Conservation (phyloP, 2,329 filamentous ascomycete genomes). For the Colletotrichum trifolii region DNA sequence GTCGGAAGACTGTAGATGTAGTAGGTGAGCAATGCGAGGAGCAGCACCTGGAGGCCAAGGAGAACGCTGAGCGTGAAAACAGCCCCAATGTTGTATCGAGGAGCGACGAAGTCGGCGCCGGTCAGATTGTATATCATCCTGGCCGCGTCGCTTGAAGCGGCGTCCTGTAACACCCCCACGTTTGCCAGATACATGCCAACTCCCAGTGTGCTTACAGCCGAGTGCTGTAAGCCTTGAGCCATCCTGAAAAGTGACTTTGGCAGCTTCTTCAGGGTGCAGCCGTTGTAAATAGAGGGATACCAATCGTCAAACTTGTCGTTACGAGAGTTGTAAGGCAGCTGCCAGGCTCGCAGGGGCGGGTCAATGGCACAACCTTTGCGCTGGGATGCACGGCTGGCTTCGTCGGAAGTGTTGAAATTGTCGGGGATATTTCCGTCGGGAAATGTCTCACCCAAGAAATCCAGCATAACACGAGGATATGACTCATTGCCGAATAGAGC, state of each 20-base stretch:
- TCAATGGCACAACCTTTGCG: constrained; percentile 22
- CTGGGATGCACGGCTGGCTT: background rate
- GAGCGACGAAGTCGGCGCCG: constrained; percentile 19
- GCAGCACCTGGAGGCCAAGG: constrained; percentile 26
- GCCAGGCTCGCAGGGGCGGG: constrained; percentile 25
- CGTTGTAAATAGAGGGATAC: constrained; percentile 29
- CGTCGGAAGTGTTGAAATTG: constrained; percentile 1
- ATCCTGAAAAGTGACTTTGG: constrained; percentile 29
- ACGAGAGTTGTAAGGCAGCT: constrained; percentile 29
- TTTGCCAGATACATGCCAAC: constrained; percentile 36
- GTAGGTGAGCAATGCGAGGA: constrained; percentile 21
- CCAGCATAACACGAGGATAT: constrained; percentile 22
- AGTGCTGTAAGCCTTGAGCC: constrained; percentile 23
- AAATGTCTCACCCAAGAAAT: constrained; percentile 23
- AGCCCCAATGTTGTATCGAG: constrained; percentile 7
- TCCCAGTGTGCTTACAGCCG: constrained; percentile 31
- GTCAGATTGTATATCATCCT: constrained; percentile 34
- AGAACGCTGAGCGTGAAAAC: constrained; percentile 24
- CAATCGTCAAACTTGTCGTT: constrained; percentile 32
- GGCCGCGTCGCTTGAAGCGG: constrained; percentile 29
- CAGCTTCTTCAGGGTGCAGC: constrained; percentile 23
- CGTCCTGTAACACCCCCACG: constrained; percentile 24
- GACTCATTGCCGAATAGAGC: constrained; percentile 31
- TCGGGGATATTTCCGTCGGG: constrained; percentile 14
- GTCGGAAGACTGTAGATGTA: constrained; percentile 36